Percentiles rank a stretch among this genome's conserved stretches.
Evolutionary conservation across 148 eudicot species (phyloP).

Genomic region (Arctostaphylos glauca): DNA sequence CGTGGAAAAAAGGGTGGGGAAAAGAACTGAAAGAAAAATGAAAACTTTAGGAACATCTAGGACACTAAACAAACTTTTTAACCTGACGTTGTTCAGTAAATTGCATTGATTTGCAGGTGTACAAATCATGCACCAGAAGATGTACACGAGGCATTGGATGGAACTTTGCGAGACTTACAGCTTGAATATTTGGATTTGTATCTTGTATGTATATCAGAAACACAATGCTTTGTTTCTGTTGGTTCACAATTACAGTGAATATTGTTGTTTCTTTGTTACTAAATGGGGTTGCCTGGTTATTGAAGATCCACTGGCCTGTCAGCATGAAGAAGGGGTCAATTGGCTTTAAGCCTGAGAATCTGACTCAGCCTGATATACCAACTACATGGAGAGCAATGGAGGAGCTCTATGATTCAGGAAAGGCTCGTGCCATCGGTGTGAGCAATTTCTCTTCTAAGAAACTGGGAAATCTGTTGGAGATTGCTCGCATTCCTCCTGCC

Average conservation of each 20-base stretch:
- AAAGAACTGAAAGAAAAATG: background rate
- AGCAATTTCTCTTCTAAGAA: slow-evolving; percentile 71
- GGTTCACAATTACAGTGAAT: background rate
- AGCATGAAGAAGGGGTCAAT: slow-evolving; percentile 50
- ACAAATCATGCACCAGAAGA: slow-evolving; percentile 56
- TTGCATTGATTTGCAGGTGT: slow-evolving; percentile 39
- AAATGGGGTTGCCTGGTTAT: background rate
- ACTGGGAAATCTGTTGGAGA: slow-evolving; percentile 47
- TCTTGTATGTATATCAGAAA: slow-evolving; percentile 35
- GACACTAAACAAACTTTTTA: background rate
- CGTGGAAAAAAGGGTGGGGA: background rate
- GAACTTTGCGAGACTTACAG: slow-evolving; percentile 52
- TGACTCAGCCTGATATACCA: slow-evolving; percentile 44
- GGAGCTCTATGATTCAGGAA: slow-evolving; percentile 52
- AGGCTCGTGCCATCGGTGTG: slow-evolving; percentile 65
- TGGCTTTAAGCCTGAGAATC: slow-evolving; percentile 53
- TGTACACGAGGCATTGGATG: slow-evolving; percentile 48
- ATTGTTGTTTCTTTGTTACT: background rate
- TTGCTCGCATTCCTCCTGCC: slow-evolving; percentile 64
- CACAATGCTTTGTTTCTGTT: background rate
- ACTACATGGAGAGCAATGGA: slow-evolving; percentile 75
- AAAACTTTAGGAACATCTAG: background rate
- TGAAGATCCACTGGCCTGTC: slow-evolving; percentile 75
- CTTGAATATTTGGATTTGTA: slow-evolving; percentile 60
- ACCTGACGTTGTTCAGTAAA: background rate